Base-by-base conservation (phyloP, 352 stramenopile genomes). In the Phytophthora agathidicida region DNA sequence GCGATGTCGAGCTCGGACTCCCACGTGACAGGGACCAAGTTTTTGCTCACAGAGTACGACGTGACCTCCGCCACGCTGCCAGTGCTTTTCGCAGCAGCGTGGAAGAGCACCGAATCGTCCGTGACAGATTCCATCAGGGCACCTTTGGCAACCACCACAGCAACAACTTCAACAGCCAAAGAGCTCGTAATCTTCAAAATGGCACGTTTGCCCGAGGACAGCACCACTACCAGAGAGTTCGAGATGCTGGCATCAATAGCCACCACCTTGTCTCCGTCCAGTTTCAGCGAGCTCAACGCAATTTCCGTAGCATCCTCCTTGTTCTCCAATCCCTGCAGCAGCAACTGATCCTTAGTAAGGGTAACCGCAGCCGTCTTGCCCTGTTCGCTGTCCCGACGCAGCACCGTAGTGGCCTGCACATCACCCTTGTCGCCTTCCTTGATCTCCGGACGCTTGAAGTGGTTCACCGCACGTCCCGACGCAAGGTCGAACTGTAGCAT, bases 141-240 rank as follows among this genome's bases (percentile, higher is more conserved):
- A 41, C 81, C 81, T 24, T 64, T 68, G 23, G 60, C 60, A 9
- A 64, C 48, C 13, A 93, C 52, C 14, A 85, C 49, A 10, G 68
- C 59, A 41, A 61, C 53, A 7, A 86, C 64, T 28, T 84, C 45
- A 13, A 86, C 46, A 7, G 47, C 49, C 27, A 91, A 44, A 27
- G 63, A 65, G 5, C 49, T 35, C 31, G 73, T 60, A 22, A 93
- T 71, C 30, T 79, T 86, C 6, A 79, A 23, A 38, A 88, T 83
- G 30, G 80, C 75, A 24, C 74, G 77, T 66, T 86, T 82, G n/a
- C 79, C 81, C 11, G 72, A 87, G 1, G 65, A 53, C 23, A 91
- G 53, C n/a, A 56, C 33, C 19, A 84, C 41, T 6, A 91, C 77
- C 17, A 93, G 50, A 16, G 73, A 58, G 51, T 71, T 76, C 28